Base-by-base conservation (phyloP, 2,329 filamentous ascomycete genomes). In the Fusarium papillatum region DNA sequence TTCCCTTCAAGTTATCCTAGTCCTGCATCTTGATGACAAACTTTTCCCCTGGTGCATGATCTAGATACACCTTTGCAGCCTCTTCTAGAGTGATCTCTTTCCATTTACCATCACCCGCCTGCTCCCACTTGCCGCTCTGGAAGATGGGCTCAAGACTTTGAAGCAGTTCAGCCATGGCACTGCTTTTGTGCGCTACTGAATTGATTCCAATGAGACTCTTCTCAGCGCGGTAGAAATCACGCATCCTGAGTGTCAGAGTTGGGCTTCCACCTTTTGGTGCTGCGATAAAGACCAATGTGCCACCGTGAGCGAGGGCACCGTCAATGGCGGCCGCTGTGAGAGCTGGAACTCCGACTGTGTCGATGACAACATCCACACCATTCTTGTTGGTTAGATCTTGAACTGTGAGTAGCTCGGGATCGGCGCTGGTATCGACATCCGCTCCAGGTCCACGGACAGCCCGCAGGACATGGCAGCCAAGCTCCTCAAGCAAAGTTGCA, bases 151-250 rank as follows among this genome's bases (percentile, higher is more conserved):
- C 59, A 43, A 62, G 22, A 43, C 38, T 62, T 34, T 43, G 22
- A 19, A 62, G 38, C 16, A 62, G 24, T 39, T 22, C 24, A 34
- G 59, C 59, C 59, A 62, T 62, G 11, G 10, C 13, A 31, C 59
- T 62, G 17, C 24, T 62, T 19, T 62, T 62, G 5, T 43, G 59
- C 8, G 59, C 26, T 8, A 41, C 36, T 19, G 59, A 62, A 8
- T 62, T 62, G 19, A 62, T 31, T 3, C 59, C 59, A 29, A 62
- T 62, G 19, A 62, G 38, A 17, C 59, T 43, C 38, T 62, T 62
- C 26, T 62, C 59, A 9, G 59, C 26, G 24, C 59, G 59, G 59
- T 62, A 62, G 19, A 62, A 62, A n/a, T 62, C 59, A 16, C 59
- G 16, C 59, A 62, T 62, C 14, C 43, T 62, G 11, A 62, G 26